Base-by-base conservation (phyloP, 352 stramenopile genomes). In the Phytophthora sojae region DNA sequence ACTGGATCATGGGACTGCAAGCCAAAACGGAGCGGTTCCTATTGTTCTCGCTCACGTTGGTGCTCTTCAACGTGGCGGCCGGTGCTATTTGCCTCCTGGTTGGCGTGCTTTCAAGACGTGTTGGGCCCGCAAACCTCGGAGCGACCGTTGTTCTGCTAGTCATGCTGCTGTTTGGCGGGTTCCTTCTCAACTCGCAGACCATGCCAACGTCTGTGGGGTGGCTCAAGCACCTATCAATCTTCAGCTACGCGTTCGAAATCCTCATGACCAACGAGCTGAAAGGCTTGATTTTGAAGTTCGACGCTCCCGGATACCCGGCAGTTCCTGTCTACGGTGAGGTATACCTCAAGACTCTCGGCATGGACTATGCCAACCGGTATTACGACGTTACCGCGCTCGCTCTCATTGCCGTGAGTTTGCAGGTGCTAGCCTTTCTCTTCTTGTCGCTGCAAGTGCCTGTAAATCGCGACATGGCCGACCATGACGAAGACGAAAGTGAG, bases 161-260 rank as follows among this genome's bases (percentile, higher is more conserved):
- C 42, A 93, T 90, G 78, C 70, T 94, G 55, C 77, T 94, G 23
- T 94, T 93, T 63, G 85, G 87, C 17, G 87, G 87, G 26, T 92
- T 93, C 64, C 60, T 94, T 53, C 82, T 94, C 61, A 91, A 94
- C 62, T 78, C 86, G 6, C 77, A 92, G 73, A 89, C 83, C 17
- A 91, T 94, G 80, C 81, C 78, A 15, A 55, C 60, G 44, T 79
- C 57, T 25, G 78, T 91, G 6, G 82, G 67, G 9, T 91, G 81
- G 81, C 47, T 94, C 55, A 85, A 92, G 60, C 81, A 90, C 56
- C 74, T 92, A 21, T 93, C 85, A 15, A 89, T 92, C 69, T 94
- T 92, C 64, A 89, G 80, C 60, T 94, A 94, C 62, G 87, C 82
- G 44, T 94, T 93, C 51, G 87, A 94, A 64, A 87, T 93, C 57